Evolutionary conservation across 805 yeast genomes (phyloP).

Genomic region (Debaryomyces maramus): DNA sequence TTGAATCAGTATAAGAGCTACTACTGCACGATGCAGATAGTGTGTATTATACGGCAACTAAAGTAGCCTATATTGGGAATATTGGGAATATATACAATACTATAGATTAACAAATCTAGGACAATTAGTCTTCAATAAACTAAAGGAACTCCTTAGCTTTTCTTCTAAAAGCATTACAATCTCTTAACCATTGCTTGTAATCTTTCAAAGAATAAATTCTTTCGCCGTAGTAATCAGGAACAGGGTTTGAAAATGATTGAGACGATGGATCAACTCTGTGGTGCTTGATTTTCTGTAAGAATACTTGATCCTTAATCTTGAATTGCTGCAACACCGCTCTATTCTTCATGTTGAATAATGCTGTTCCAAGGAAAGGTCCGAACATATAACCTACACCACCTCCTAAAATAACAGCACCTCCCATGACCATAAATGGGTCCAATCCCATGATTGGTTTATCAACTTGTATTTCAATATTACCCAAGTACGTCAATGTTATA

Average conservation of each 20-base stretch:
- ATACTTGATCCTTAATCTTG: conserved; percentile 65
- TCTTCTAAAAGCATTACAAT: conserved; percentile 85
- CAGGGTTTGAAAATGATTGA: conserved; percentile 89
- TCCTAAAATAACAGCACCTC: conserved; percentile 69
- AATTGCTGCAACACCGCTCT: conserved; percentile 47
- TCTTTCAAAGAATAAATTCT: conserved; percentile 82
- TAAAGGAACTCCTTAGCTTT: conserved; percentile 73
- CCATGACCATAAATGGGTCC: conserved; percentile 81
- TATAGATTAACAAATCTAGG: not conserved
- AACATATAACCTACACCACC: conserved; percentile 76
- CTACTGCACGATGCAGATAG: too few relatives aligned
- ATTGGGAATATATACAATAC: not conserved
- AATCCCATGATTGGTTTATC: conserved; percentile 83
- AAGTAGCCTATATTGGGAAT: too few relatives aligned
- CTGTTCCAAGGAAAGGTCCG: conserved; percentile 81
- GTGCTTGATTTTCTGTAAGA: conserved; percentile 67
- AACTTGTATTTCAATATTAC: conserved; percentile 83
- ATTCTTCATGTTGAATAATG: conserved; percentile 60
- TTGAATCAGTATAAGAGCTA: too few relatives aligned
- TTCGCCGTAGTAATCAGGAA: conserved; percentile 98
- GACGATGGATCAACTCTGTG: conserved; percentile 91
- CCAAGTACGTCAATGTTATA: conserved; percentile 70
- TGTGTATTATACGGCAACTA: too few relatives aligned
- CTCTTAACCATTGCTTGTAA: conserved; percentile 95
- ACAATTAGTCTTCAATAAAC: not conserved